Conservation (phyloP, 2,329 filamentous ascomycete genomes). For the Hortaea werneckii region DNA sequence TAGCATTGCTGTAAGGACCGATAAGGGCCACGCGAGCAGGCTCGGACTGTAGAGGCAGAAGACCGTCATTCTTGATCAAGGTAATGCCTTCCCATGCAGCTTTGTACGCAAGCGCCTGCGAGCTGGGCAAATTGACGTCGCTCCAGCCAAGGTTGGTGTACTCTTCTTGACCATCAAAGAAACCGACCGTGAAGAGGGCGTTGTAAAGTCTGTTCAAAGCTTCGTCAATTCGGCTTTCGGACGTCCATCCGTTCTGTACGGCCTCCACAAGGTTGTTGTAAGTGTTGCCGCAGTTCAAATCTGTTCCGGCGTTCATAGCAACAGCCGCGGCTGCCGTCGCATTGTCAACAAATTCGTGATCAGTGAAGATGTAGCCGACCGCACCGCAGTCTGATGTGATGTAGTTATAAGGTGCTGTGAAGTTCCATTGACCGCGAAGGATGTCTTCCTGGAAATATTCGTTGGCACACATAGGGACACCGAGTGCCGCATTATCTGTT, state of each 20-base stretch:
- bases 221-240: conserved; percentile 28
- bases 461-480: conserved; percentile 54
- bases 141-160: conserved; percentile 45
- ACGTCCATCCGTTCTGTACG: conserved; percentile 11
- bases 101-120: conserved; percentile 46
- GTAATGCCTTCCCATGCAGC: conserved; percentile 40
- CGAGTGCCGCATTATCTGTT: conserved; percentile 43
- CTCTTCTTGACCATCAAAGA: conserved; percentile 42
- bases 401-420: conserved; percentile 50
- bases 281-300: conserved; percentile 41
- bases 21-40: conserved; percentile 39
- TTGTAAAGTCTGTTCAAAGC: conserved; percentile 45
- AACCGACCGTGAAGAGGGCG: conserved; percentile 47
- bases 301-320: conserved; percentile 39
- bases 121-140: conserved; percentile 46
- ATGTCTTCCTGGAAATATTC: conserved; percentile 53
- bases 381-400: conserved; percentile 58
- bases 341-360: conserved; percentile 27
- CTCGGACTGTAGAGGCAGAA: conserved; percentile 28
- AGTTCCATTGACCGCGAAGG: conserved; percentile 56
- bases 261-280: conserved; percentile 38
- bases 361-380: conserved; percentile 38
- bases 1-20: conserved; percentile 49
- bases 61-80: conserved; percentile 44
- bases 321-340: conserved; percentile 21